A percentile compares a stretch with the other conserved stretches of the same genome.
Evolutionary conservation across 345 rosid species (phyloP).

Genomic region (Psidium friedrichsthalianum): DNA sequence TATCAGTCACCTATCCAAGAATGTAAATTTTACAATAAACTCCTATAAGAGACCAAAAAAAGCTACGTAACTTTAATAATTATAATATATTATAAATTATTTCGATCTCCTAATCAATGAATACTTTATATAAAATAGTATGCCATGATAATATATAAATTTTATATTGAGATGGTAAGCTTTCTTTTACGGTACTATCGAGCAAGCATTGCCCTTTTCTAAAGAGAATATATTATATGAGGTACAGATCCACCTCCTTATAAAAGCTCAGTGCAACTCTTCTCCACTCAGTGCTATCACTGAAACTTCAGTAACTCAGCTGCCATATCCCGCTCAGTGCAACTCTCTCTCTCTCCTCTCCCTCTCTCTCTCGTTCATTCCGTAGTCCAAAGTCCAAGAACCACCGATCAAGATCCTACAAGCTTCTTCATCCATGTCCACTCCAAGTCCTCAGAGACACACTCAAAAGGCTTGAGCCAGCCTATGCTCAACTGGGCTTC

Average conservation of each 20-base stretch:
- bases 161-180: too few relatives aligned
- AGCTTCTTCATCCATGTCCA: slow-evolving; percentile 19
- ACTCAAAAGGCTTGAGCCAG: not conserved
- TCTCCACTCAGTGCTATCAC: not conserved
- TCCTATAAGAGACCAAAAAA: not conserved
- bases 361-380: not conserved
- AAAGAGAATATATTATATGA: not conserved
- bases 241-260: not conserved
- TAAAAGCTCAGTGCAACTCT: not conserved
- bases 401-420: slow-evolving; percentile 7
- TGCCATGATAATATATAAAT: too few relatives aligned
- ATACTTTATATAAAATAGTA: too few relatives aligned
- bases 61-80: too few relatives aligned
- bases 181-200: too few relatives aligned
- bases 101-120: too few relatives aligned
- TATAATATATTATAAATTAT: too few relatives aligned
- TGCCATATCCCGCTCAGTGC: not conserved
- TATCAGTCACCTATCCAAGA: not conserved
- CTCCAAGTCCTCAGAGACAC: slow-evolving; percentile 15
- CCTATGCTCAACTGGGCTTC: slow-evolving; percentile 2
- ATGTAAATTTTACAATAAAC: not conserved
- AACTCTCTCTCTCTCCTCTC: not conserved
- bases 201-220: too few relatives aligned
- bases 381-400: not conserved
- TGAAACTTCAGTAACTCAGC: slow-evolving; percentile 10